Evolutionary conservation across 257 asterid genomes (phyloP), one percentile per base, ranked within the genome.

Genomic region (Nicotiana tabacum): DNA sequence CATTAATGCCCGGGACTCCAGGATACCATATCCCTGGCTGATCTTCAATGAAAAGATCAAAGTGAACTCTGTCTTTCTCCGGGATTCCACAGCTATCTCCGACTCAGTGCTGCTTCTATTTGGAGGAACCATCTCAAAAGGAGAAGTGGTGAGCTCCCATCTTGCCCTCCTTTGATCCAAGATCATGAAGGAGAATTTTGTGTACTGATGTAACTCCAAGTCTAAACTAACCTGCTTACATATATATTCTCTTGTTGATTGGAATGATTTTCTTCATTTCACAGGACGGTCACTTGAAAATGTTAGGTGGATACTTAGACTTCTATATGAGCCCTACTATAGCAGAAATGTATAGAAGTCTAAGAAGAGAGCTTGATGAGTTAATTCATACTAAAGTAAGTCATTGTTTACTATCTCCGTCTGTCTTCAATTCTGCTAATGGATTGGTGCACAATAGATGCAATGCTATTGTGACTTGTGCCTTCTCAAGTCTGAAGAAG

Each of bases 231-330:
- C 43, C 39, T 80, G 53, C 72, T 64, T 65, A 46, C 57, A 9
- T 66, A 61, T 37, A 16, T 66, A 61, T 37, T 17, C 24, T 56
- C 39, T 66, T 11, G 30, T 64, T 66, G 66, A 7, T 53, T 83
- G 43, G 85, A 64, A 77, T 74, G 27, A 62, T 60, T 66, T 89
- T 21, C 57, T 85, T 70, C 70, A 77, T 58, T 85, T 84, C 74
- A 70, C 90, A 96, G 98, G 95, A 90, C 77, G 97, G 98, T 64
- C 98, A 93, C 88, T 84, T 92, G 83, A 96, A 92, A 87, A 92
- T 96, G 99, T 84, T 94, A 79, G 93, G 92, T 66, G 98, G 99
- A 77, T 96, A 90, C 92, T 86, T 96, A 87, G 98, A 96, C 84
- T 96, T 96, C 83, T 94, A 85, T 83, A 90, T 94, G 98, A 92